These are phyloP conservation scores for Nicotiana knightiana DNA, from an alignment of 257 asterid genomes.

Conservation along the genomic window DNA sequence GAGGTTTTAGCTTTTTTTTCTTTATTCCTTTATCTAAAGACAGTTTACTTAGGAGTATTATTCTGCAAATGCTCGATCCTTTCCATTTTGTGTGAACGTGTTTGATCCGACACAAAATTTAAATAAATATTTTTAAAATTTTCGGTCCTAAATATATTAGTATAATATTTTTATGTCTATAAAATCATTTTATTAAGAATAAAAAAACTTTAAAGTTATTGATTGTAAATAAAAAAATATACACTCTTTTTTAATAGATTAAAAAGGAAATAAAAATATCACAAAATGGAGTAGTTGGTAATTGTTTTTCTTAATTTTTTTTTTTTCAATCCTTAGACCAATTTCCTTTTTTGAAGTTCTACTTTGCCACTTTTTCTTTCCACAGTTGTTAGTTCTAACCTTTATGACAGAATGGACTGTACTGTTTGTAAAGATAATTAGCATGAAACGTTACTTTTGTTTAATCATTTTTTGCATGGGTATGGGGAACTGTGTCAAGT, in stretches of 20 bases:
- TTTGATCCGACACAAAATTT: not conserved
- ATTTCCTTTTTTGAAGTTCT: not conserved
- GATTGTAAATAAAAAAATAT: not conserved
- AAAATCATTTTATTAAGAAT: not conserved
- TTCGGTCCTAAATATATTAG: not conserved
- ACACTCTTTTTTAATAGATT: too few species aligned
- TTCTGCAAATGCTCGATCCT: not conserved
- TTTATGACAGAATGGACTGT: not conserved
- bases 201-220: not conserved
- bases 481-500: slow-evolving; percentile 1
- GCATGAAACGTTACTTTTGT: not conserved
- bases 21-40: slow-evolving; percentile 4
- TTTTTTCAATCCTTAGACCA: not conserved
- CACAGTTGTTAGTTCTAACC: not conserved
- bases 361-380: not conserved
- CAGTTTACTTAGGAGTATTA: not conserved
- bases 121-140: not conserved
- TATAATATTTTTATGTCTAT: not conserved
- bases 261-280: too few species aligned
- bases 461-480: slow-evolving; percentile 10
- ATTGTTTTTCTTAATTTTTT: not conserved
- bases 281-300: not conserved
- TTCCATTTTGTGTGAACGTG: not conserved
- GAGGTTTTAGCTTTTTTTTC: slow-evolving; percentile 2
- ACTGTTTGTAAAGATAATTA: not conserved